Base-by-base conservation (phyloP, 192 early-diverging fungal genomes). In the Dissophora globulifera region DNA sequence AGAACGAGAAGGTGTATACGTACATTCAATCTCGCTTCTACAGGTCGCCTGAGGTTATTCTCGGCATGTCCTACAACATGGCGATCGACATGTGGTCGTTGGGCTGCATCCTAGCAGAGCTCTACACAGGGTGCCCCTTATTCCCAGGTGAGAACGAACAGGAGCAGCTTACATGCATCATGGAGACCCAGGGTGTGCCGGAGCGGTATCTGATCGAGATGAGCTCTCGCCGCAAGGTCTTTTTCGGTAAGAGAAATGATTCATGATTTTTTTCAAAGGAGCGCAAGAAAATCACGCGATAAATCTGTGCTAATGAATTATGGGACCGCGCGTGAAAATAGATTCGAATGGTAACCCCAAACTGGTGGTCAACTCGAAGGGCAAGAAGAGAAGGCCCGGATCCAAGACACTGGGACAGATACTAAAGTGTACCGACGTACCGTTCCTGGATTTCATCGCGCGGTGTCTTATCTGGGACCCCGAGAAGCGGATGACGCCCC, bases 111-210 rank as follows among this genome's bases (percentile, higher is more conserved):
- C 85, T 96, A 8, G 96, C 91, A 17, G 97, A 99, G 67, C 82
- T 99, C 25, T 88, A 87, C 67, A 93, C 91, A 0, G 93, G 93
- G 12, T 95, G 95, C 62, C 97, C 97, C 27, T 74, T 99, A 27
- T 99, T 99, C 67, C 96, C 97, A 8, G 97, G 97, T 26, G 97
- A 99, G 74, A 97, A 97, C 69, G 97, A 99, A 78, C 90, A 93
- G 61, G 96, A 99, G 61, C 97, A 99, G 74, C 81, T 99, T 42
- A 83, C 92, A 13, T 95, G 95, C 78, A 96, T 99, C 48, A 94
- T 99, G 90, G 96, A 99, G 80, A 83, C 96, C 20, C 85, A 89
- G 45, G 96, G 95, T 16, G 79, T 92, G 15, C 97, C 97, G 25
- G 86, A 87, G 0, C 62, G 80, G 19, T 85, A 86, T 45, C 70